Base-by-base conservation (phyloP, 352 stramenopile genomes). In the Pythium phragmitis region DNA sequence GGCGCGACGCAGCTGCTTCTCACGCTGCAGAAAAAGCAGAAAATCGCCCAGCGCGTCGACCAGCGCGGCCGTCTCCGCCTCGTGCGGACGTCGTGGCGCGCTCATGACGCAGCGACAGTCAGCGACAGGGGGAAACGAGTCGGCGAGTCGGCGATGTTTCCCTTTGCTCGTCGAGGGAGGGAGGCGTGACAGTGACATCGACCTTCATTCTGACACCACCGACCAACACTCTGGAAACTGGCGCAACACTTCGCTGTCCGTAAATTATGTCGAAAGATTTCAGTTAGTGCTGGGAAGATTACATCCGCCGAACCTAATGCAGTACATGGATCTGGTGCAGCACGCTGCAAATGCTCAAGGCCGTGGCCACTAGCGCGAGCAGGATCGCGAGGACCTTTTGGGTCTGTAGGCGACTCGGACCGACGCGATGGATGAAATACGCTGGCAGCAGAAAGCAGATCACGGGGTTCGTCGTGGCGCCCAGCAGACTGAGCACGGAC, bases 381-480 rank as follows among this genome's bases (percentile, higher is more conserved):
- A 68, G 7, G 1, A 84, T 37, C 17, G 82, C 73, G 17, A 85
- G 60, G 42, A 71, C 36, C 42, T 92, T 86, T 21, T 85, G 75
- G 9, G 57, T 50, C 16, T 64, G 57, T 49, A 86, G 75, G 14
- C 73, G 62, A 30, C 72, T 51, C 4, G 64, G 63, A 16, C 81
- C 83, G 5, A 93, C 59, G 19, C 78, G 76, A 28, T 75, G 63
- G 58, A 92, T 72, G 62, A 94, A 94, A 54, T 88, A 92, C 21
- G 86, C 82, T 14, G 88, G 88, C n/a, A 96, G 70, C 50, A 94
- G 66, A 65, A 94, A 96, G 70, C 88, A 95, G 65, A 96, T 95
- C 57, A 87, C 69, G 3, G 88, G 88, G 73, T 96, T 96, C 3
- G 86, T 92, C 23, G 86, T 96, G 30, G 86, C 79, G 41, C 88